Conservation (phyloP, 2,329 filamentous ascomycete species). For the Sclerotinia minor region DNA sequence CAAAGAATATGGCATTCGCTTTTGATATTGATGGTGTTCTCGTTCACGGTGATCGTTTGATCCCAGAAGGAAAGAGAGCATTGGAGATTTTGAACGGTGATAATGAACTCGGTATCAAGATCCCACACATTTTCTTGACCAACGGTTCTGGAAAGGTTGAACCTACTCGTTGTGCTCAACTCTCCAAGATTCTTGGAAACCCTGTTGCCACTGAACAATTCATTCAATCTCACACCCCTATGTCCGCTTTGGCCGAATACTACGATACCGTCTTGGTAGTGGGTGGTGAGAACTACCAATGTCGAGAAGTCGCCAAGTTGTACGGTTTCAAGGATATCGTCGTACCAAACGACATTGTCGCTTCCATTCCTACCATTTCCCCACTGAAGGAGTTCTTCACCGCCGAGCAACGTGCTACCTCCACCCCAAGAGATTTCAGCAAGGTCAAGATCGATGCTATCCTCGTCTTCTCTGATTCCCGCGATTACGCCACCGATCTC, state of each 20-base stretch:
- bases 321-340: constrained; percentile 75
- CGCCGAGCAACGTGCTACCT: constrained; percentile 64
- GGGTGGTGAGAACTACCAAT: constrained; percentile 73
- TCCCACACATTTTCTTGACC: constrained; percentile 72
- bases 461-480: constrained; percentile 72
- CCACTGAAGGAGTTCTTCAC: constrained; percentile 67
- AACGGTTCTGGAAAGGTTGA: constrained; percentile 75
- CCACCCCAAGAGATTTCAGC: constrained; percentile 61
- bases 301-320: constrained; percentile 69
- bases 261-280: constrained; percentile 74
- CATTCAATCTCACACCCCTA: constrained; percentile 75
- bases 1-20: constrained; percentile 66
- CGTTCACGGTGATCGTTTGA: constrained; percentile 69
- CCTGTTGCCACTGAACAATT: constrained; percentile 71
- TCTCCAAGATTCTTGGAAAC: constrained; percentile 64
- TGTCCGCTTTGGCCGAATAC: constrained; percentile 67
- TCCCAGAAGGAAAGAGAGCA: constrained; percentile 64
- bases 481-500: constrained; percentile 73
- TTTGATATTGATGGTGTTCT: constrained; percentile 78
- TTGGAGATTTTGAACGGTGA: constrained; percentile 73
- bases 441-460: constrained; percentile 73
- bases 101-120: constrained; percentile 62
- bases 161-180: constrained; percentile 62
- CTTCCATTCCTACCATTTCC: constrained; percentile 67
- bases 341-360: constrained; percentile 72